phyloP scores from a whole-genome alignment of 352 stramenopile species.

The Phytopythium mirpurense region DNA sequence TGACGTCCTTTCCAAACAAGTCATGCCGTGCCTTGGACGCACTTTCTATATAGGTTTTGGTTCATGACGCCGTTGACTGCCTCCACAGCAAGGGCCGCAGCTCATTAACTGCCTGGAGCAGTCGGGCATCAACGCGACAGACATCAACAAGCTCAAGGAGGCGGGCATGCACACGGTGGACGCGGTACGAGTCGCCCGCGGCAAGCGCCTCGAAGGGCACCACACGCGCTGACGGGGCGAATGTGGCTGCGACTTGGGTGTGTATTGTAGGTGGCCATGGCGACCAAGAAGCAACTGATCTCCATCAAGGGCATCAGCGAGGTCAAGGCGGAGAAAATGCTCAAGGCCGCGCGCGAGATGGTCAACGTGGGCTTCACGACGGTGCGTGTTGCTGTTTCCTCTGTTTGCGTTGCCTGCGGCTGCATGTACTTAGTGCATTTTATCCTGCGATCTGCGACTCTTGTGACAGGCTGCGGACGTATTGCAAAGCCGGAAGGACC shows the following conservation, averaged over 20 bases:
- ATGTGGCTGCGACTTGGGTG: too few relatives aligned
- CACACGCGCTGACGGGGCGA: too few relatives aligned
- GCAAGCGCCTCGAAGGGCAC: too few relatives aligned
- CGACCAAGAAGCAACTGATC: constrained; percentile 96
- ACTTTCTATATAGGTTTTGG: too few relatives aligned
- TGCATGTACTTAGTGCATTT: not conserved
- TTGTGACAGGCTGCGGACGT: constrained; percentile 76
- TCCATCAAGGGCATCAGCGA: constrained; percentile 99
- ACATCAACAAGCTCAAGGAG: constrained; percentile 98
- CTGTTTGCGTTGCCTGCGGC: not conserved
- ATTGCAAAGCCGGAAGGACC: constrained; percentile 83
- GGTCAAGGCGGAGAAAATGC: constrained; percentile 98
- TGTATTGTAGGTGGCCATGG: constrained; percentile 85
- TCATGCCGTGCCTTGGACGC: too few relatives aligned
- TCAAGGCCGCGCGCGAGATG: constrained; percentile 96
- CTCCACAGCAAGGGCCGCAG: constrained; percentile 58
- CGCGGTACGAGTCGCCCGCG: too few relatives aligned
- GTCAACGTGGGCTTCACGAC: constrained; percentile 99
- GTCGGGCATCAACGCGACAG: constrained; percentile 95
- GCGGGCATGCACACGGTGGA: constrained; percentile 98
- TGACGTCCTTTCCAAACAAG: not conserved
- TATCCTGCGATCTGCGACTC: not conserved
- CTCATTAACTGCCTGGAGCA: constrained; percentile 92
- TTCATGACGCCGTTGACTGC: not conserved
- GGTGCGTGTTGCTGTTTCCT: constrained; percentile 32